Conservation (phyloP, 2,329 filamentous ascomycete species). For the Apiospora rasikravindrae region DNA sequence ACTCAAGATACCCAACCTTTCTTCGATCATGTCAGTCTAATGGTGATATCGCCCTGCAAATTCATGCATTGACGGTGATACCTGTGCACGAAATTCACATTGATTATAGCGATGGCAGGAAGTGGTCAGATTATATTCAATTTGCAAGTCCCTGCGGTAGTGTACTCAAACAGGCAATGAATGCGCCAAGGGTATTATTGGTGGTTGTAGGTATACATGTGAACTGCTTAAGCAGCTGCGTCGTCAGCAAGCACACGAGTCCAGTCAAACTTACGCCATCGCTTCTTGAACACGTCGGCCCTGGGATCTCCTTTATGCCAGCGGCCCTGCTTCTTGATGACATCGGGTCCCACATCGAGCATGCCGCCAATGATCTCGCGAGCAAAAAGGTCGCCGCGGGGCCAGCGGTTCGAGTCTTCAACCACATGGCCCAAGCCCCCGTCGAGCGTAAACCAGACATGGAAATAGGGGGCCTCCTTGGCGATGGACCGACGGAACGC, state of each 20-base stretch:
- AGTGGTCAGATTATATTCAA: background rate
- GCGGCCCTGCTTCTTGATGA: conserved; percentile 87
- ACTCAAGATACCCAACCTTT: background rate
- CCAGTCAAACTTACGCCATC: conserved; percentile 95
- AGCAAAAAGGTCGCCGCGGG: conserved; percentile 89
- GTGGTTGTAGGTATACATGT: background rate
- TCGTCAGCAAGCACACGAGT: conserved; percentile 60
- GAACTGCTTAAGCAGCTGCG: background rate
- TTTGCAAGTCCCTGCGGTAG: background rate
- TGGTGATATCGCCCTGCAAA: no score
- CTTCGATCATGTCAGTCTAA: background rate
- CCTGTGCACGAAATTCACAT: background rate
- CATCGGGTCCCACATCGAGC: conserved; percentile 79
- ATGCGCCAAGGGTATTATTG: background rate
- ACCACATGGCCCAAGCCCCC: conserved; percentile 92
- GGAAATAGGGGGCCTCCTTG: conserved; percentile 98
- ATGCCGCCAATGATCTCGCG: conserved; percentile 92
- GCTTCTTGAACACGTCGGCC: conserved; percentile 78
- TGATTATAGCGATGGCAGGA: background rate
- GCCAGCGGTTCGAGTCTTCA: conserved; percentile 86
- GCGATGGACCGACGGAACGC: conserved; percentile 85
- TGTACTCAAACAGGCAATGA: background rate
- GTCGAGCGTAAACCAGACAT: conserved; percentile 93
- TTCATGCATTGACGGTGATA: no score
- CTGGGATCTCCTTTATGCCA: conserved; percentile 77